Percentiles rank a stretch among this genome's conserved stretches.
These are phyloP conservation scores for Brassica carinata DNA, from an alignment of 345 rosid genomes.

Conservation along the genomic window DNA sequence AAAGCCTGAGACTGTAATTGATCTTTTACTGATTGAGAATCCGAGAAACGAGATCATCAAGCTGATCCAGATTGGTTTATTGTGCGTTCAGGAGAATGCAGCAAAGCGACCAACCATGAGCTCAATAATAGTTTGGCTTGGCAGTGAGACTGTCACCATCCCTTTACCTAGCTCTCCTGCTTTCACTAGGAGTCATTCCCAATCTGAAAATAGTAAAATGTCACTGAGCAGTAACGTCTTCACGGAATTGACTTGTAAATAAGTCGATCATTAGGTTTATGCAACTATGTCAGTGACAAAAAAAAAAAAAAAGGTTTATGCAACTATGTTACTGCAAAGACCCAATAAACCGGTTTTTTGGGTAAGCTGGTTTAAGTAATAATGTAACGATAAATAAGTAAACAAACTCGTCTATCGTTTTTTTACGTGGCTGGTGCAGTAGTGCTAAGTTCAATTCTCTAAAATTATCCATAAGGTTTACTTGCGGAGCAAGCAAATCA, in stretches of 20 bases:
- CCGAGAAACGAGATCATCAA: not conserved
- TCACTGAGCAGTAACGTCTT: not conserved
- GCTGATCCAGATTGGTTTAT: not conserved
- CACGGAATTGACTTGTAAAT: not conserved
- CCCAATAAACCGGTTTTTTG: no score
- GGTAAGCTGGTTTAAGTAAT: no score
- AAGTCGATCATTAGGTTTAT: no score
- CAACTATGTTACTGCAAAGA: no score
- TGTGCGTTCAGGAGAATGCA: not conserved
- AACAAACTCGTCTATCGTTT: no score
- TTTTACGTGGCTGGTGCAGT: no score
- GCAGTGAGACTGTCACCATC: conserved; percentile 9
- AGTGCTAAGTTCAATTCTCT: no score
- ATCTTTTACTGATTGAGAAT: not conserved
- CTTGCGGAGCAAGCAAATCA: no score
- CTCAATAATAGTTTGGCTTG: not conserved
- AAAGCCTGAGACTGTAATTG: not conserved
- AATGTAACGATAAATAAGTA: no score
- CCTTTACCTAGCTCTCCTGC: conserved; percentile 45
- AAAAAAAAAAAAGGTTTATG: no score
- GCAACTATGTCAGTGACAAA: no score
- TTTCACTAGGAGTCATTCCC: conserved; percentile 22
- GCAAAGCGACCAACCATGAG: not conserved
- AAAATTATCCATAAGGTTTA: no score
- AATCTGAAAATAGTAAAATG: not conserved